Conservation (phyloP, 2,329 filamentous ascomycete genomes). For the Phoma herbarum region DNA sequence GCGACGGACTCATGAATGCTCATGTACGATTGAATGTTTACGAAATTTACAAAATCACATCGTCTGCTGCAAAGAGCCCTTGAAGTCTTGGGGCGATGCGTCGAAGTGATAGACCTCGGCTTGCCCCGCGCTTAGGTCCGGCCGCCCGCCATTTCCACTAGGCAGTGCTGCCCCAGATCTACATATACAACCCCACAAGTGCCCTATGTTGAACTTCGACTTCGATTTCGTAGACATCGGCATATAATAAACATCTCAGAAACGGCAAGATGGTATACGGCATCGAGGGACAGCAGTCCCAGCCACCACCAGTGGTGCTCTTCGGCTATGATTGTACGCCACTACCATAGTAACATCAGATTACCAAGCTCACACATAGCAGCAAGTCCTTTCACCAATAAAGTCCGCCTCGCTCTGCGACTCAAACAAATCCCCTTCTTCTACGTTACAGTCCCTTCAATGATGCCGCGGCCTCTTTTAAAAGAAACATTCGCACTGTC, state of each 20-base stretch:
- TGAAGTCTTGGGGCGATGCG: conserved; percentile 1
- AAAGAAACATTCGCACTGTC: conserved; percentile 48
- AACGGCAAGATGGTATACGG: conserved; percentile 1
- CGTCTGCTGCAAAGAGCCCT: not conserved
- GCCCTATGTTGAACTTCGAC: not conserved
- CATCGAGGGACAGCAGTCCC: not conserved
- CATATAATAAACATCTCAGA: not conserved
- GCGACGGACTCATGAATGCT: not conserved
- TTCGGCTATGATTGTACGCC: conserved; percentile 12
- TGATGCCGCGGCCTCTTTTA: conserved; percentile 53
- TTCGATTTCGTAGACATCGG: not conserved
- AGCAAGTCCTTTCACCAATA: conserved; percentile 50
- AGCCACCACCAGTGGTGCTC: conserved; percentile 6
- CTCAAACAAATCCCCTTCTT: conserved; percentile 42
- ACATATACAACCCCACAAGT: not conserved
- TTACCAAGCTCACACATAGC: not conserved
- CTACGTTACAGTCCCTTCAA: conserved; percentile 52
- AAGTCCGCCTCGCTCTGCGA: conserved; percentile 48
- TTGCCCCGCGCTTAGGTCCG: conserved; percentile 3
- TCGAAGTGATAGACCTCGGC: conserved; percentile 5
- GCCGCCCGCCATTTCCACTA: conserved; percentile 1
- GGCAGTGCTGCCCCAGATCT: conserved; percentile 1
- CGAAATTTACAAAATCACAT: not conserved
- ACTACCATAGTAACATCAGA: not conserved
- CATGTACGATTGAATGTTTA: conserved; percentile 9